Evolutionary conservation across 1,284 basidiomycete species (phyloP), one percentile per base, ranked within the genome.

Genomic region (Ustilago curta): DNA sequence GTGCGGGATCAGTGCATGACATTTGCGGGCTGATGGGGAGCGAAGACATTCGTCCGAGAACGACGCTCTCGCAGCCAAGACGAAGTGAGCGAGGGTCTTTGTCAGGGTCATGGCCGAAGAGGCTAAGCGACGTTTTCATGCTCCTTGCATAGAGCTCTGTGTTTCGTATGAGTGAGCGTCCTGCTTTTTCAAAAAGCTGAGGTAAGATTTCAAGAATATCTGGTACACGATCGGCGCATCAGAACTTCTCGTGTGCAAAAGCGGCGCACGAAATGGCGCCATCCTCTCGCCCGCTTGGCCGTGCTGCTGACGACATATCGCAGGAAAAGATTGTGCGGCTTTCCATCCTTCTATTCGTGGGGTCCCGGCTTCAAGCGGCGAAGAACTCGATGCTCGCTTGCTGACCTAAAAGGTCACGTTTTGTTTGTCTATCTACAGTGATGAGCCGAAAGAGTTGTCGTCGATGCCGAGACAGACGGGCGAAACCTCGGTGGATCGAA

Each of bases 341-440:
- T 37, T 12, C 11, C 31, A 32, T 14, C 14, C 43, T 27, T 47
- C 45, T 25, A 29, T n/a, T 47, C n/a, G 45, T n/a, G 45, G 45
- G 45, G 45, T 7, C 16, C 25, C 45, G 45, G 27, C 29, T 47
- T 47, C 45, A 47, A 29, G 45, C 45, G 45, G 45, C 45, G 27
- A n/a, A 18, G 45, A 18, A 37, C 35, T 37, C 11, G 21, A 27
- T 23, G 2, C 45, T 47, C 45, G 45, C 45, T 47, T 47, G 44
- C 45, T 47, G 45, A 47, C 16, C 45, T 19, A 27, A 16, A 16
- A 14, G 8, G 25, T 47, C 45, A 25, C 45, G 45, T 47, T 47
- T 47, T 47, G 45, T 47, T 47, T 47, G 45, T 29, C 45, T n/a
- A 29, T n/a, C n/a, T n/a, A n/a, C n/a, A n/a, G n/a, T n/a, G n/a